These are phyloP conservation scores for Dichotomopilus funicola DNA, from an alignment of 2,329 filamentous ascomycete species.

Conservation along the genomic window DNA sequence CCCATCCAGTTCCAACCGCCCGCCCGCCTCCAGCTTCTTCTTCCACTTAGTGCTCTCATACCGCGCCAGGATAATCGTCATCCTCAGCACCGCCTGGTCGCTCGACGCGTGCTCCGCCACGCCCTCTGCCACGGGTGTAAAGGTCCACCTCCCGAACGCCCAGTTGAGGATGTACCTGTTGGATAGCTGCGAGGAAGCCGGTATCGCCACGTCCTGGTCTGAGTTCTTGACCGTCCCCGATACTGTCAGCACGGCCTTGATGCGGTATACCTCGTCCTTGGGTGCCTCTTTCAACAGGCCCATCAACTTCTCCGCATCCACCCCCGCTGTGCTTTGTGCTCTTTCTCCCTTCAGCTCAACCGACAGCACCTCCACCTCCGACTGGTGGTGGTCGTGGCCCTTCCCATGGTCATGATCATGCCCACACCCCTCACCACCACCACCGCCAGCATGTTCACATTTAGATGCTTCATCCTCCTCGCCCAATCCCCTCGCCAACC, in stretches of 20 bases:
- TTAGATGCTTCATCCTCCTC: conserved; percentile 33
- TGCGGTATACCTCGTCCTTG: conserved; percentile 92
- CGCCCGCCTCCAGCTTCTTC: conserved; percentile 59
- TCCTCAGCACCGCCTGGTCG: conserved; percentile 51
- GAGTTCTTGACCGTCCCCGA: conserved; percentile 41
- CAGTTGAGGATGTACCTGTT: conserved; percentile 86
- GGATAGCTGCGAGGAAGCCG: conserved; percentile 24
- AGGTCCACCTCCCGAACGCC: conserved; percentile 95
- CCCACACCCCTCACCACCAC: conserved; percentile 11
- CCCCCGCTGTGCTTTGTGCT: conserved; percentile 26
- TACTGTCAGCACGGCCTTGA: conserved; percentile 64
- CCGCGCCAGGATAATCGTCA: conserved; percentile 69
- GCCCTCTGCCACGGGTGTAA: conserved; percentile 51
- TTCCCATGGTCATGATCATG: conserved; percentile 38
- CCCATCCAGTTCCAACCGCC: conserved; percentile 45
- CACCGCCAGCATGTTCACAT: too few species aligned
- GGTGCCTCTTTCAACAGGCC: conserved; percentile 65
- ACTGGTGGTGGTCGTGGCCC: conserved; percentile 53
- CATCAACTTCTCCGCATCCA: conserved; percentile 57
- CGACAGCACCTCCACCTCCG: conserved; percentile 88
- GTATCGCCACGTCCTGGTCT: conserved; percentile 38
- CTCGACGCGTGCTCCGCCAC: conserved; percentile 49
- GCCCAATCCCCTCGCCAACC: conserved; percentile 56
- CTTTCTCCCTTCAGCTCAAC: conserved; percentile 54
- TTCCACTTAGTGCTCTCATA: conserved; percentile 73